phyloP scores from a whole-genome alignment of 2,329 filamentous ascomycete genomes.

The Aureobasidium melanogenum region DNA sequence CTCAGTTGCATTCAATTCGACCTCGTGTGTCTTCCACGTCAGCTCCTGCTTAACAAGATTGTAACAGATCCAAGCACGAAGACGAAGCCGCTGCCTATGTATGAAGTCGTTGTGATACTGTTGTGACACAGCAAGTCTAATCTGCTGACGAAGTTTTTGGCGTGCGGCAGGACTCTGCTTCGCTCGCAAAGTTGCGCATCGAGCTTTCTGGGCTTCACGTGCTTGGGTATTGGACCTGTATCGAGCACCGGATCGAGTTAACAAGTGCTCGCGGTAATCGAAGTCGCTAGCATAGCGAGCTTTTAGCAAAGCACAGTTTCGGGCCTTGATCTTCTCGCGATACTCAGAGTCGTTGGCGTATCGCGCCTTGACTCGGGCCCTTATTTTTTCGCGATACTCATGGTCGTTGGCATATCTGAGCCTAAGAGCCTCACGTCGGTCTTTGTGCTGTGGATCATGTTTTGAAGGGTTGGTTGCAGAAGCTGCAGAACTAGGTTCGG shows the following conservation, averaged over 20 bases:
- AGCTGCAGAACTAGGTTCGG: background rate
- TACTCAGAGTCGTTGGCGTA: background rate
- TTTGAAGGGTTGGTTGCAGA: background rate
- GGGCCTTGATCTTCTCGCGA: background rate
- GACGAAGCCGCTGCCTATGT: background rate
- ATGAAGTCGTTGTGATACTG: background rate
- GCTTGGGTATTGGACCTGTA: background rate
- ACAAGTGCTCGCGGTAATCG: background rate
- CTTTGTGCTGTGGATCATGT: background rate
- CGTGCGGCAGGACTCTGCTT: background rate
- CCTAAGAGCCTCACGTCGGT: no score
- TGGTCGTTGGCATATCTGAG: background rate
- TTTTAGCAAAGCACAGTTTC: background rate
- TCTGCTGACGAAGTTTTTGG: background rate
- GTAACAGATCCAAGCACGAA: background rate
- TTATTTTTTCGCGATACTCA: background rate
- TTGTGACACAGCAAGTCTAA: no score
- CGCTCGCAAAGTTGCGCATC: rapidly evolving
- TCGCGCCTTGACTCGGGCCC: background rate
- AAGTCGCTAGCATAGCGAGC: background rate
- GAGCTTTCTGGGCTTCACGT: background rate
- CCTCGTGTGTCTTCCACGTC: background rate
- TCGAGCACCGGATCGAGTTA: background rate
- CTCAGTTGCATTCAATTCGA: background rate
- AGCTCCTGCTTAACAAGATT: background rate